A percentile compares a stretch with the other conserved stretches of the same genome.
Conservation (phyloP, 2,329 filamentous ascomycete species). For the Ophiosphaerella narmari region DNA sequence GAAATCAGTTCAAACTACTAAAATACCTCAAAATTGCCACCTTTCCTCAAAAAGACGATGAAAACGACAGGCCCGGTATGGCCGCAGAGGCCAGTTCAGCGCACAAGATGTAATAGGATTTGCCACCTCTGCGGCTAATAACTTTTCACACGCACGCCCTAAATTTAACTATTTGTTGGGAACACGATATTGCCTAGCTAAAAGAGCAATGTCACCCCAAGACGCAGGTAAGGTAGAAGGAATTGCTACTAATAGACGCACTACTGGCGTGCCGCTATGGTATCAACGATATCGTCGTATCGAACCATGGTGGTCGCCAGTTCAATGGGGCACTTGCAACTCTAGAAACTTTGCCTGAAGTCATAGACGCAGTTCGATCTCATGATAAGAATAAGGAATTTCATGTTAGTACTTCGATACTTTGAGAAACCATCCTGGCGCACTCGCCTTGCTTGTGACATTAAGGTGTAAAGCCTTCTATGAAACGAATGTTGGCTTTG, state of each 20-base stretch:
- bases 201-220: constrained; percentile 23
- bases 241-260: constrained; percentile 48
- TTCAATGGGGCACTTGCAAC: constrained; percentile 53
- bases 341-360: constrained; percentile 58
- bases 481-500: no score
- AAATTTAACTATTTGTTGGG: constrained; percentile 29
- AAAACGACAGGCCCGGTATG: not conserved
- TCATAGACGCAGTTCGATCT: constrained; percentile 53
- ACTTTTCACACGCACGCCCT: constrained; percentile 26
- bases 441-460: no score
- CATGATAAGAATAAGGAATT: constrained; percentile 10
- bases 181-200: constrained; percentile 28
- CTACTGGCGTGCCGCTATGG: constrained; percentile 49
- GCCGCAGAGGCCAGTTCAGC: not conserved
- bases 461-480: no score
- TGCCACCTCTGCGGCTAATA: constrained; percentile 1
- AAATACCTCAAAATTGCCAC: constrained; percentile 28
- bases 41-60: constrained; percentile 18
- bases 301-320: constrained; percentile 59
- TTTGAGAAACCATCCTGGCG: no score
- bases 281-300: constrained; percentile 54
- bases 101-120: not conserved
- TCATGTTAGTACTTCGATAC: no score
- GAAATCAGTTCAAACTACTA: constrained; percentile 32
- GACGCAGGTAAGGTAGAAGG: constrained; percentile 47